Base-by-base conservation (phyloP, 345 rosid genomes). In the Boechera retrofracta region DNA sequence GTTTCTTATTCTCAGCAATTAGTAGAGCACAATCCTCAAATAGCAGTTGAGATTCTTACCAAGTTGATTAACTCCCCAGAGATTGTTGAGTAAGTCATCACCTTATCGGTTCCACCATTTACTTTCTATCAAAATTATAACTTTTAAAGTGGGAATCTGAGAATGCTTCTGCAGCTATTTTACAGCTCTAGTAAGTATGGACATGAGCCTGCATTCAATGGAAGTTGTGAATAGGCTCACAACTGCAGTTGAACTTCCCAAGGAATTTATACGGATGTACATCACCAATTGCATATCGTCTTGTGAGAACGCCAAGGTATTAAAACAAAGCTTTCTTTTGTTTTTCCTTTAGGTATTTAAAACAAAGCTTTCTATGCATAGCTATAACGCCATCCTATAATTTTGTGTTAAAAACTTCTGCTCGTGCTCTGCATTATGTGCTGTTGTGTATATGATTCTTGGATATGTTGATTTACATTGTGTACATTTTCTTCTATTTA, bases 171-270 rank as follows among this genome's bases (percentile, higher is more conserved):
- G 77, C 87, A 95, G 99, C 65, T 92, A 95, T 78, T 92, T 88
- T 60, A 84, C 91, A 28, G 96, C 88, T 71, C 97, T 95, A 62
- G 98, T 88, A 80, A 84, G 79, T 80, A 95, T 95, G 99, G 99
- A 95, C 33, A 92, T 91, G 97, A 95, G 99, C 81, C 88, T 92
- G 47, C 97, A 89, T 80, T 95, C 98, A 10, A 91, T 92, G 99
- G 99, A 95, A 86, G 99, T 95, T 72, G 98, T 95, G 79, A 95
- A 95, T 90, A 80, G 97, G 83, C 99, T 95, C 55, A 92, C 99
- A 36, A 90, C 97, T 65, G 89, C 91, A 28, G 99, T 95, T 74
- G 92, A 89, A 72, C 89, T 95, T 79, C 98, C 98, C 33, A 92
- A 90, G 78, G 98, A 92, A 71, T 95, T 92, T 74, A 85, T 95